Evolutionary conservation across 2,329 filamentous ascomycete species (phyloP), one percentile per base, ranked within the genome.

Genomic region (Phyllosticta capitalensis): DNA sequence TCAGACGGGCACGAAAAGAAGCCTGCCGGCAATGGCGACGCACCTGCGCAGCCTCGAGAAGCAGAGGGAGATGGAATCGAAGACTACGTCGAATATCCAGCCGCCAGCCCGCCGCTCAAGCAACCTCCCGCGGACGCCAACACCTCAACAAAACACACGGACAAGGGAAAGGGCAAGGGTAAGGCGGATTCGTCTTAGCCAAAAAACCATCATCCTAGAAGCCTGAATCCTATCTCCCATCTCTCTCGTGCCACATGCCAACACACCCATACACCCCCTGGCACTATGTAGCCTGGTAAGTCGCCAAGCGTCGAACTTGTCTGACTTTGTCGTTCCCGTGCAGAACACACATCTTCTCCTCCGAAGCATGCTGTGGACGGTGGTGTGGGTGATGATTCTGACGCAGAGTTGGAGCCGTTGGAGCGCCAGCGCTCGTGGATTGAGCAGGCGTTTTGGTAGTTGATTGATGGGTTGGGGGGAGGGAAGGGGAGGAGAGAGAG

Each of bases 141-240:
- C 14, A 21, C 19, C 49, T 26, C 12, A 5, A n/a, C 56, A 4
- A 38, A 12, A 10, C 22, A 21, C 30, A 45, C 30, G 5, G 9
- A 14, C 17, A 54, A 50, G 38, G 56, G 54, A 38, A 59, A 59
- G 54, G 56, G 56, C 51, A 59, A 59, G 56, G 56, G 56, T 59
- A 59, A 59, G 56, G 56, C 52, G 56, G 56, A 59, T 45, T 45
- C 38, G 52, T 52, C 33, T 30, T 59, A 22, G 48, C 51, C n/a
- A n/a, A n/a, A n/a, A n/a, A n/a, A n/a, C 56, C 14, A 33, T 51
- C n/a, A 30, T 54, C 22, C 56, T 52, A 24, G 38, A 33, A 24
- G 50, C 48, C 50, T 17, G 14, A 26, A 26, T 26, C 3, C 22
- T 12, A 28, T 58, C 48, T 20, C 33, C 12, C 17, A 19, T 19